Conservation (phyloP, 345 rosid genomes). For the Chamaenerion angustifolium region DNA sequence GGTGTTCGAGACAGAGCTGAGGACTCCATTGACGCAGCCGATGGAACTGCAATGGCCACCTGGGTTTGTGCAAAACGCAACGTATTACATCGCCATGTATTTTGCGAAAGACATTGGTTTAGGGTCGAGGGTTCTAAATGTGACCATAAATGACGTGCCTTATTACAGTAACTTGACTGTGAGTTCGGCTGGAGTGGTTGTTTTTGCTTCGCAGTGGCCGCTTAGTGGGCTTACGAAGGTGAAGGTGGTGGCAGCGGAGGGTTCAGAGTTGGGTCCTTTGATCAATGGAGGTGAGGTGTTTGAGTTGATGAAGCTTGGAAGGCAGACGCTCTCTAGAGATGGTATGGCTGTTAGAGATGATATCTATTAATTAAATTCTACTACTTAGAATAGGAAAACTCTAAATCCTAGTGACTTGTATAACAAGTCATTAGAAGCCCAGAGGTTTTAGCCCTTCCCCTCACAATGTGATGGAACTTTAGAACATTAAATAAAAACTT, state of each 20-base stretch:
- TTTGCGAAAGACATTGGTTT: slow-evolving; percentile 46
- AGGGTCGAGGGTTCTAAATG: slow-evolving; percentile 35
- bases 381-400: background rate
- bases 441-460: no score
- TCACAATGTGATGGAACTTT: no score
- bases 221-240: slow-evolving; percentile 49
- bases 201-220: slow-evolving; percentile 59
- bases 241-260: slow-evolving; percentile 37
- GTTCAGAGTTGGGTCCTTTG: slow-evolving; percentile 43
- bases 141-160: slow-evolving; percentile 40
- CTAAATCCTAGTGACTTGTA: no score
- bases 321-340: slow-evolving; percentile 71
- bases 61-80: slow-evolving; percentile 20
- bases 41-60: slow-evolving; percentile 68
- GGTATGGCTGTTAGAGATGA: slow-evolving; percentile 29
- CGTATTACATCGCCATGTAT: slow-evolving; percentile 65
- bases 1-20: slow-evolving; percentile 58
- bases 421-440: no score
- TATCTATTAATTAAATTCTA: background rate
- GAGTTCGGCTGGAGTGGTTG: slow-evolving; percentile 39
- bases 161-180: slow-evolving; percentile 51
- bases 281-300: slow-evolving; percentile 81
- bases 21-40: slow-evolving; percentile 18
- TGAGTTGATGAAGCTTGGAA: slow-evolving; percentile 30
- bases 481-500: no score